These are phyloP conservation scores for Neltuma alba DNA, from an alignment of 306 rosid genomes.

Conservation along the genomic window DNA sequence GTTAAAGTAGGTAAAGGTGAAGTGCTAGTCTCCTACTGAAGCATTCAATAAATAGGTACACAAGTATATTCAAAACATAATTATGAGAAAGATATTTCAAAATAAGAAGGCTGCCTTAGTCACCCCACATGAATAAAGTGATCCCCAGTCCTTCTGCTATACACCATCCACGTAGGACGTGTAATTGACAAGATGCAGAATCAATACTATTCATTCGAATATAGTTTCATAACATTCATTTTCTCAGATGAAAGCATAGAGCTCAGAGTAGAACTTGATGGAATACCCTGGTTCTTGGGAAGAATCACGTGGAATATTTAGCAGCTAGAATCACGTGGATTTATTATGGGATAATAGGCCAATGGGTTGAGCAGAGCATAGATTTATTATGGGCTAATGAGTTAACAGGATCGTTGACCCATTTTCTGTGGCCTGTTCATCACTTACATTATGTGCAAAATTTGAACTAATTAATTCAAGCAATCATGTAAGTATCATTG, in stretches of 20 bases:
- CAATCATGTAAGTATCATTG: conserved; percentile 4
- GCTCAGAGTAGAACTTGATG: background rate
- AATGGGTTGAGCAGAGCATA: background rate
- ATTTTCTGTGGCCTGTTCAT: no score
- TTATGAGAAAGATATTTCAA: background rate
- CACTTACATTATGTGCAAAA: background rate
- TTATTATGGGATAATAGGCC: background rate
- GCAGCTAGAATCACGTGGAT: background rate
- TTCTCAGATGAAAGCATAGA: background rate
- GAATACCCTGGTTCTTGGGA: no score
- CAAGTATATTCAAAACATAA: background rate
- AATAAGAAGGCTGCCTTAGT: background rate
- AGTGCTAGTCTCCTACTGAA: background rate
- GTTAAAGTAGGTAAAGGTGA: background rate
- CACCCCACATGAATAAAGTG: background rate
- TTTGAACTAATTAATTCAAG: background rate
- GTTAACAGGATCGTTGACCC: no score
- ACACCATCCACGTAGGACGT: background rate
- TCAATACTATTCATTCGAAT: no score
- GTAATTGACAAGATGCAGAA: no score
- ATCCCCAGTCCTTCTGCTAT: background rate
- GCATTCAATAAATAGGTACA: background rate
- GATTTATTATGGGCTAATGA: no score
- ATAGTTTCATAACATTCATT: no score
- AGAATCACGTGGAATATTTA: no score